Conservation (phyloP, 352 stramenopile genomes). For the Pythium sukuiense region DNA sequence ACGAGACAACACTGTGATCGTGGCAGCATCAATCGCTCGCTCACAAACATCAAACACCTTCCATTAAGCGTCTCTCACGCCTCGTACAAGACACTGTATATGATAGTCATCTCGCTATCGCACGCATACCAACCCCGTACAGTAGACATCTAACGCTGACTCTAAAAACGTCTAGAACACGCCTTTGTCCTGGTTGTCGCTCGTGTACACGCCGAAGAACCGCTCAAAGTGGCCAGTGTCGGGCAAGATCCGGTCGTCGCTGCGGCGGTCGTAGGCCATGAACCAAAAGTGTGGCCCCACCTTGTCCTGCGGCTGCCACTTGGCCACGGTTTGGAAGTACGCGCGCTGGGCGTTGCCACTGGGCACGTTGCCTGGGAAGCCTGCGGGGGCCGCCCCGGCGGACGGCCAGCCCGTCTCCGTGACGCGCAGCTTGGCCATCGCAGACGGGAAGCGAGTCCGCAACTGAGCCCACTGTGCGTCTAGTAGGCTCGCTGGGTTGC, state of each 20-base stretch:
- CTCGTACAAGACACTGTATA: neutral
- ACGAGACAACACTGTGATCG: constrained; percentile 26
- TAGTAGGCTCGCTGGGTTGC: constrained; percentile 17
- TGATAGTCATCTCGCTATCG: neutral
- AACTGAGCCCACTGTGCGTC: constrained; percentile 27
- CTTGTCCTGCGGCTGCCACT: constrained; percentile 27
- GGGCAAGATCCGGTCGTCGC: constrained; percentile 37
- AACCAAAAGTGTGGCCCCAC: constrained; percentile 52
- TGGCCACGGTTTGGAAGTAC: constrained; percentile 33
- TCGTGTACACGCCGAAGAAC: constrained; percentile 61
- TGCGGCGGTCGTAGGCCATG: constrained; percentile 51
- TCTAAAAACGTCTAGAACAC: constrained; percentile 6
- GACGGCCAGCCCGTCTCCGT: constrained; percentile 35
- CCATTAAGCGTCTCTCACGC: neutral
- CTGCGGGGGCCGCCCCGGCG: constrained; percentile 1
- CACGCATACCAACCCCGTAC: too few relatives aligned
- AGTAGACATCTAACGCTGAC: neutral
- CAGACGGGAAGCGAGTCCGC: constrained; percentile 14
- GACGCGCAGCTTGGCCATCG: constrained; percentile 24
- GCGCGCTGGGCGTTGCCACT: constrained; percentile 11
- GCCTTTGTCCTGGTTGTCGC: constrained; percentile 43
- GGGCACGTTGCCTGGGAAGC: constrained; percentile 16
- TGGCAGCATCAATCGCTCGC: neutral
- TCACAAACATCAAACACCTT: neutral
- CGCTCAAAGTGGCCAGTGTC: constrained; percentile 41